These are phyloP conservation scores for Lasiosphaeria hispida DNA, from an alignment of 495 filamentous ascomycete species.

Conservation along the genomic window DNA sequence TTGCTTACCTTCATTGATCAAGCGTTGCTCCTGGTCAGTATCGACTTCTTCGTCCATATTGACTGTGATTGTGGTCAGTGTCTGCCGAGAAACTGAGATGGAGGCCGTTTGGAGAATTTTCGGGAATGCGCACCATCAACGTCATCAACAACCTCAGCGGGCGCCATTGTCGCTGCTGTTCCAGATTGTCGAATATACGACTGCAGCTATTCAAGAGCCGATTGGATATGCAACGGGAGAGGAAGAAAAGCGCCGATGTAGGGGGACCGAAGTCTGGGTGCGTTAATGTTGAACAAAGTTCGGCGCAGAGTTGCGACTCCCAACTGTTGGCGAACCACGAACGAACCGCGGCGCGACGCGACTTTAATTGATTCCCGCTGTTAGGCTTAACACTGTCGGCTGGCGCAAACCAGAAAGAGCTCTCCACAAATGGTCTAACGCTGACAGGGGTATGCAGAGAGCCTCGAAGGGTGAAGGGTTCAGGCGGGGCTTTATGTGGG, in stretches of 20 bases:
- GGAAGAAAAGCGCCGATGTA: not conserved
- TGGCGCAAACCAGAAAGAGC: not conserved
- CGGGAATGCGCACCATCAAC: conserved; percentile 44
- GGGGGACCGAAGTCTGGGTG: too few species aligned
- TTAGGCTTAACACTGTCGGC: not conserved
- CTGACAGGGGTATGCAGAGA: not conserved
- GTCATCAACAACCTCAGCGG: conserved; percentile 50
- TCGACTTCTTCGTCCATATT: conserved; percentile 67
- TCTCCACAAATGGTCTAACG: too few species aligned
- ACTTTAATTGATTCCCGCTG: conserved; percentile 24
- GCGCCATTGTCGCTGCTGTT: conserved; percentile 35
- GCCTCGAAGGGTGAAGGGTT: too few species aligned
- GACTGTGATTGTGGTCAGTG: conserved; percentile 35
- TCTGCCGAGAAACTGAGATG: not conserved
- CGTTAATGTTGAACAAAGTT: too few species aligned
- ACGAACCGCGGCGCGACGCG: conserved; percentile 20
- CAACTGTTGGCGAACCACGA: too few species aligned
- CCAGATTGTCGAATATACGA: not conserved
- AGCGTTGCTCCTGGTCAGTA: conserved; percentile 67
- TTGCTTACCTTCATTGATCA: conserved; percentile 83
- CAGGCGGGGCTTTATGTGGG: not conserved
- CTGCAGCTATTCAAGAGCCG: not conserved
- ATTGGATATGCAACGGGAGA: not conserved
- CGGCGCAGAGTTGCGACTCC: too few species aligned
- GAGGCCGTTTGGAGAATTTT: not conserved